phyloP scores from a whole-genome alignment of 345 rosid genomes.

The Excoecaria agallocha region DNA sequence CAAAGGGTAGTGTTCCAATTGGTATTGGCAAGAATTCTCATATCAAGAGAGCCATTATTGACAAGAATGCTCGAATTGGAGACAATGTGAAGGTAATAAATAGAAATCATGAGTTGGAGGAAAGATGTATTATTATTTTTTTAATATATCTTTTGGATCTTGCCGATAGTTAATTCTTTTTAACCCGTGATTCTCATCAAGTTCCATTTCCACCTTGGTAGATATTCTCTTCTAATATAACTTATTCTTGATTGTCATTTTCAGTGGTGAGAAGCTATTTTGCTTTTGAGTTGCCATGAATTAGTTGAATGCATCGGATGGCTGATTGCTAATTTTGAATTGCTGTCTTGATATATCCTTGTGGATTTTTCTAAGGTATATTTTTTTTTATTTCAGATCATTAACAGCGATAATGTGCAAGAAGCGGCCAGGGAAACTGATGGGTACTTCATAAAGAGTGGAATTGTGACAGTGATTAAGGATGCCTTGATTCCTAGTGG shows the following conservation, averaged over 20 bases:
- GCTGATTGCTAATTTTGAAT: not conserved
- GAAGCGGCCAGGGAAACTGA: slow-evolving; percentile 96
- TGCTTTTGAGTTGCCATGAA: not conserved
- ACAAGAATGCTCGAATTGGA: slow-evolving; percentile 92
- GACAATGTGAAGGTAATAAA: slow-evolving; percentile 73
- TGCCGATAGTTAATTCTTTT: not conserved
- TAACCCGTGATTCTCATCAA: not conserved
- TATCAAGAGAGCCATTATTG: slow-evolving; percentile 88
- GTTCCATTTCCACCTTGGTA: no score
- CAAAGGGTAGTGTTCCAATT: slow-evolving; percentile 88
- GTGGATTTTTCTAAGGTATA: no score
- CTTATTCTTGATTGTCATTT: not conserved
- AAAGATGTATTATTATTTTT: not conserved
- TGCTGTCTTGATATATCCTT: not conserved
- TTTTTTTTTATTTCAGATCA: slow-evolving; percentile 51
- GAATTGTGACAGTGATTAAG: slow-evolving; percentile 89
- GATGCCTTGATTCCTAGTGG: slow-evolving; percentile 95
- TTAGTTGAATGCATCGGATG: not conserved
- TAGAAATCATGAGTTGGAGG: not conserved
- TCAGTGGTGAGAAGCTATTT: not conserved
- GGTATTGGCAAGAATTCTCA: slow-evolving; percentile 87
- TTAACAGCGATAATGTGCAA: slow-evolving; percentile 80
- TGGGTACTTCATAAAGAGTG: slow-evolving; percentile 96
- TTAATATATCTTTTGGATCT: not conserved
- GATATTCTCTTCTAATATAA: no score